These are phyloP conservation scores for Cardamine occulta DNA, from an alignment of 345 rosid species.

Conservation along the genomic window DNA sequence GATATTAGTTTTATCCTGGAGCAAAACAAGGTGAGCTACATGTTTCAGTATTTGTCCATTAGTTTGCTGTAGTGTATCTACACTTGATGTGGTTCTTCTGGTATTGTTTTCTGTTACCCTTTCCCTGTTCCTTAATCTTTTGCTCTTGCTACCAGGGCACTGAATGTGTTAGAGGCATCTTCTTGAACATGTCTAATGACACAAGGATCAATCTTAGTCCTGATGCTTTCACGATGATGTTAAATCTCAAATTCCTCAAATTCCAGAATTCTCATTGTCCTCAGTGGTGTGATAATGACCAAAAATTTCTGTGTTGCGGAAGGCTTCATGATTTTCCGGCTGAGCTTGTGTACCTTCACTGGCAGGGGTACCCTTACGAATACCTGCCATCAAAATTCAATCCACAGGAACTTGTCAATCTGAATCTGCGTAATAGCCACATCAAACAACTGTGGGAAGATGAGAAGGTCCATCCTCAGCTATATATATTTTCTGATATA, in stretches of 20 bases:
- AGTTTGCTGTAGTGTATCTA: neutral
- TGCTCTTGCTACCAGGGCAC: slow-evolving; percentile 36
- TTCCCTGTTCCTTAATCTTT: neutral
- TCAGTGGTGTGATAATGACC: neutral
- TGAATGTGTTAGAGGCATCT: slow-evolving; percentile 41
- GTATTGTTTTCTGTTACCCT: neutral
- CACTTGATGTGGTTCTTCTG: neutral
- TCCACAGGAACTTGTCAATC: slow-evolving; percentile 36
- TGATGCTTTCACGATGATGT: slow-evolving; percentile 38
- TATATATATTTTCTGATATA: neutral
- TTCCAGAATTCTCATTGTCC: slow-evolving; percentile 36
- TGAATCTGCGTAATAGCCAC: slow-evolving; percentile 27
- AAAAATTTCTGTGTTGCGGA: neutral
- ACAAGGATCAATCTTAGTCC: slow-evolving; percentile 22
- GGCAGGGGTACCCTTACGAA: slow-evolving; percentile 41
- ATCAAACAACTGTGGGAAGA: slow-evolving; percentile 44
- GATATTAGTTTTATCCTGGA: slow-evolving; percentile 35
- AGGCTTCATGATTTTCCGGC: slow-evolving; percentile 30
- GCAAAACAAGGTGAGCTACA: neutral
- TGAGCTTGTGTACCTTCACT: slow-evolving; percentile 41
- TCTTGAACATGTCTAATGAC: slow-evolving; percentile 33
- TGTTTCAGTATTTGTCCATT: neutral
- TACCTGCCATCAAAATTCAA: slow-evolving; percentile 39
- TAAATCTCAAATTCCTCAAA: slow-evolving; percentile 45
- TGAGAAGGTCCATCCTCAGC: slow-evolving; percentile 22